Conservation (phyloP, 2,329 filamentous ascomycete genomes). For the Apiospora aurea region DNA sequence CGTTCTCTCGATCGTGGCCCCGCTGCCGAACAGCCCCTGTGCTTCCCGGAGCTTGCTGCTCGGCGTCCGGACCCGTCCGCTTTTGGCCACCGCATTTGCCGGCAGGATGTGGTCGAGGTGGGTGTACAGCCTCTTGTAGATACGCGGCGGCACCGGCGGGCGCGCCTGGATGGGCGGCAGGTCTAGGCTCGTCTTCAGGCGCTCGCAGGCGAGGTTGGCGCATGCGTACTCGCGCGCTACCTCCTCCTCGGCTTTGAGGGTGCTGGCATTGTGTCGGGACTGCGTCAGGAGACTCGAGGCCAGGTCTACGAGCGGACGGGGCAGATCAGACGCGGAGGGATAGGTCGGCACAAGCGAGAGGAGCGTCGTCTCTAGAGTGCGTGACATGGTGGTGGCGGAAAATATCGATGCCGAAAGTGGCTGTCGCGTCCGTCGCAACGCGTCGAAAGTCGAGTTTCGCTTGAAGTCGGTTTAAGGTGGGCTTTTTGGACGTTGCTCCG, state of each 20-base stretch:
- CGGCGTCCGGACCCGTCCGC: conserved; percentile 42
- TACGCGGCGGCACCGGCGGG: conserved; percentile 78
- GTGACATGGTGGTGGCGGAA: conserved; percentile 64
- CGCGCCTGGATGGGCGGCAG: conserved; percentile 78
- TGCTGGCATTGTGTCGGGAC: conserved; percentile 78
- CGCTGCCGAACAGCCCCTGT: conserved; percentile 40
- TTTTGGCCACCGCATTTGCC: conserved; percentile 35
- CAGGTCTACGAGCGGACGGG: conserved; percentile 73
- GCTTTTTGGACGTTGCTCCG: conserved; percentile 5
- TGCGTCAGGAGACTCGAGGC: conserved; percentile 79
- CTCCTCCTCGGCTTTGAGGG: conserved; percentile 85
- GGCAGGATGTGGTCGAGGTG: conserved; percentile 80
- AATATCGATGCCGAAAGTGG: not conserved
- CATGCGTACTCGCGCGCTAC: conserved; percentile 85
- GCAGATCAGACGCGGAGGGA: conserved; percentile 68
- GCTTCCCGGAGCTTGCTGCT: conserved; percentile 45
- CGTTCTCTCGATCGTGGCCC: conserved; percentile 41
- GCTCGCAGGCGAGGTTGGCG: conserved; percentile 87
- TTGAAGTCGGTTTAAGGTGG: conserved; percentile 17
- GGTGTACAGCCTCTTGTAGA: conserved; percentile 84
- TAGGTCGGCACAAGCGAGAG: conserved; percentile 78
- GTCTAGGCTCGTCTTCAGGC: conserved; percentile 77
- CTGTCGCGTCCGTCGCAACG: conserved; percentile 9
- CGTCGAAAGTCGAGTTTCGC: not conserved
- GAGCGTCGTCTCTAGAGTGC: conserved; percentile 75